Evolutionary conservation across 1,139 yeast species (phyloP).

Genomic region (Suhomyces terraborum): DNA sequence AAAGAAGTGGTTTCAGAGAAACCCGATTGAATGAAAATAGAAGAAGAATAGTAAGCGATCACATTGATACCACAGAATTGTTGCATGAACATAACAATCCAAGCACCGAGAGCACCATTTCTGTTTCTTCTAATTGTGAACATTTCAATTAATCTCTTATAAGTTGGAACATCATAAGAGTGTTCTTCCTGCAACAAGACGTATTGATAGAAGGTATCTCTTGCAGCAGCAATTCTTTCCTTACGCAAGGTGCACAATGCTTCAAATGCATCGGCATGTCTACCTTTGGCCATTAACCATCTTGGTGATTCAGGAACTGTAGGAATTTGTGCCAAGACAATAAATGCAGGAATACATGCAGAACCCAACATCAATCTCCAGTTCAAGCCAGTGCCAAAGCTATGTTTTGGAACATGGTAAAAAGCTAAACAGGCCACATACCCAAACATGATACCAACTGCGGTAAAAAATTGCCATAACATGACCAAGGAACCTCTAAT

Average conservation of each 20-base stretch:
- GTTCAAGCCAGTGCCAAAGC: constrained; percentile 45
- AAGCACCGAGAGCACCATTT: constrained; percentile 78
- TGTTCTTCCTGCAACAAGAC: constrained; percentile 59
- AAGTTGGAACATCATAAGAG: constrained; percentile 56
- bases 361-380: constrained; percentile 86
- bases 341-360: constrained; percentile 70
- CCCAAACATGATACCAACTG: constrained; percentile 83
- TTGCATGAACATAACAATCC: constrained; percentile 86
- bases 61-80: constrained; percentile 92
- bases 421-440: constrained; percentile 69
- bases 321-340: constrained; percentile 66
- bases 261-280: constrained; percentile 28
- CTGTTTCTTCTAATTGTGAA: constrained; percentile 75
- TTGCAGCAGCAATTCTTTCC: constrained; percentile 26
- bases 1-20: constrained; percentile 63
- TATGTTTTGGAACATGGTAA: constrained; percentile 30
- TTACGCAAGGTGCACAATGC: constrained; percentile 23
- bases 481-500: constrained; percentile 80
- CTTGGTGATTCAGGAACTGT: constrained; percentile 40
- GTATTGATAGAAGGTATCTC: constrained; percentile 31
- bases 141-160: constrained; percentile 54
- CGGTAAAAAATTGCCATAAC: constrained; percentile 91
- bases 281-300: constrained; percentile 33
- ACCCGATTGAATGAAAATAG: constrained; percentile 70
- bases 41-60: constrained; percentile 77